Base-by-base conservation (phyloP, 78 protist genomes). In the Salpingoeca rosetta region DNA sequence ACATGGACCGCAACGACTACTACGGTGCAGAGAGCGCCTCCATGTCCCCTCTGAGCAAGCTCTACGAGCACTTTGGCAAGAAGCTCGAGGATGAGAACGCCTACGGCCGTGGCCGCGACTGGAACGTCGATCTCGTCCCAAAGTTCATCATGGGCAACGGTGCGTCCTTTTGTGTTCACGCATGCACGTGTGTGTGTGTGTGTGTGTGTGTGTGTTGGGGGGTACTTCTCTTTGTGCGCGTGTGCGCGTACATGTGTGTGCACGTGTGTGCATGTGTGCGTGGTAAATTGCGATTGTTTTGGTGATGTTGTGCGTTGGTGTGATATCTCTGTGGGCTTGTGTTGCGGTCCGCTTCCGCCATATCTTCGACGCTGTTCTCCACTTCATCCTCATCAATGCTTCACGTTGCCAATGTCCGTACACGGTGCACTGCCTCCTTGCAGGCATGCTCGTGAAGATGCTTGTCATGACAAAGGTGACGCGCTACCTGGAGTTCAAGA, bases 11-110 rank as follows among this genome's bases (percentile, higher is more conserved):
- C 79, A 97, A 98, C 89, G 88, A 90, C 86, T 98, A 96, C 92
- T 98, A 98, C 84, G 99, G 99, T 44, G 99, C 98, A 44, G 99
- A 93, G 76, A 87, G 92, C 65, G 99, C 99, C 2, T 96, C 98
- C 26, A 82, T 87, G 43, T 72, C 82, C 72, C 90, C 94, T 82
- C 90, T 97, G 45, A 74, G 84, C 36, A 98, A 97, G 90, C 89
- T 95, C 56, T 96, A 86, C 76, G 87, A 88, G 86, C 42, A 78
- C 41, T 91, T 92, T 88, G 42, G 42, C 40, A 87, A 85, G 88
- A n/a, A 44, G 82, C 26, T 31, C 31, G 17, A 3, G 35, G 35
- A 75, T 1, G 82, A 43, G 26, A 86, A 51, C 43, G 87, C 77
- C 39, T 87, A 45, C 36, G 99, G 99, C 41, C 38, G 74, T 51